Base-by-base conservation (phyloP, 1,139 yeast genomes). In the Kurtzmaniella quercitrusa region DNA sequence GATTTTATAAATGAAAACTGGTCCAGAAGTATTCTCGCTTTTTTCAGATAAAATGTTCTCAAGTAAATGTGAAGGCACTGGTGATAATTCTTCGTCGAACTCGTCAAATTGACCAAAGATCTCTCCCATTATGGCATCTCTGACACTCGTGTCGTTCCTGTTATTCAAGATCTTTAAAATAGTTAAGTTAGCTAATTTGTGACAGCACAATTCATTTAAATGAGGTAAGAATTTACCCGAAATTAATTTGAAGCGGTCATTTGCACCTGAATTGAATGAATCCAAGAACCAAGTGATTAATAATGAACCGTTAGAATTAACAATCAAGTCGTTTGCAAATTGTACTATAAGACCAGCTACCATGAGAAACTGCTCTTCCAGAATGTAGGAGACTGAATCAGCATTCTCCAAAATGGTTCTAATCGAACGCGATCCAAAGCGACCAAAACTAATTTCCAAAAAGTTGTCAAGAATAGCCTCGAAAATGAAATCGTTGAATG, bases 351-450 rank as follows among this genome's bases (percentile, higher is more conserved):
- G 80, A 3, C 88, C 82, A 12, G 96, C 84, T n/a, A 91, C 75
- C 43, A 88, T 72, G 7, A 85, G 65, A 41, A 84, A 78, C 56
- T 88, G 95, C 54, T 83, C 91, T 30, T 68, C 66, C 11, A 84
- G 71, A 21, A 71, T 61, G 47, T 78, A 75, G 40, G 76, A 78
- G n/a, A 15, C 30, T 28, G 62, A 66, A 42, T 60, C 59, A 19
- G 68, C 60, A 36, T 93, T 83, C 63, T 93, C 98, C 42, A 93
- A 71, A 52, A 95, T 88, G 0, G 98, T 95, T 50, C 98, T 71
- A 51, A 91, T 84, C 28, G 98, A 96, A 53, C 98, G 76, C 1
- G 98, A 93, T 38, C 98, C 99, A 62, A 88, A 93, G 54, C 98
- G 75, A 43, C 94, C 95, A 53, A 80, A 88, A 44, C 95, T 84